phyloP scores from a whole-genome alignment of 129 eudicot genomes.

The Helianthus annuus region DNA sequence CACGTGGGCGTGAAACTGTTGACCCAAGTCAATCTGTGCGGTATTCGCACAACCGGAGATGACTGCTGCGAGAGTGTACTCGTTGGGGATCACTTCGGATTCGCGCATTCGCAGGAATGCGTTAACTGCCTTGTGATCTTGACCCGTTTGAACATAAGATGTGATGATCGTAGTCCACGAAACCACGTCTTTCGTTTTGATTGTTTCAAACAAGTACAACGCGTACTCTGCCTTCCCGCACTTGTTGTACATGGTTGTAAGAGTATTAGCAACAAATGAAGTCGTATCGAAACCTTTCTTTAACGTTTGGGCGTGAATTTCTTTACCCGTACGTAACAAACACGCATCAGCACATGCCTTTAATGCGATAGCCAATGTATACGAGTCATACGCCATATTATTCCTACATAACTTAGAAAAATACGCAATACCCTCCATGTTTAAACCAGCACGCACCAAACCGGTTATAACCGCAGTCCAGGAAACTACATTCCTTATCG shows the following conservation, averaged over 20 bases:
- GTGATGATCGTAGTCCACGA: conserved; percentile 86
- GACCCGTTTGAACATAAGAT: conserved; percentile 62
- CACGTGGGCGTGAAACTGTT: conserved; percentile 71
- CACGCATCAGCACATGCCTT: conserved; percentile 83
- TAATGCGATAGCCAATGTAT: conserved; percentile 76
- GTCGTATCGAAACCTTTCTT: conserved; percentile 65
- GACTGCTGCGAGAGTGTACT: conserved; percentile 79
- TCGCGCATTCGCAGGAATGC: conserved; percentile 63
- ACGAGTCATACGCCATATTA: conserved; percentile 58
- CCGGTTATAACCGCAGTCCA: conserved; percentile 96
- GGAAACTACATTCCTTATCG: conserved; percentile 77
- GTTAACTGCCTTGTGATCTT: conserved; percentile 42
- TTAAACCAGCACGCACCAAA: conserved; percentile 68
- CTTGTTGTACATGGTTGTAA: conserved; percentile 81
- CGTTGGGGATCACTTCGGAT: conserved; percentile 62
- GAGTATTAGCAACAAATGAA: conserved; percentile 75
- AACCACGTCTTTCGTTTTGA: conserved; percentile 73
- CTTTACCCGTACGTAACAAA: conserved; percentile 62
- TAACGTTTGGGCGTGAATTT: conserved; percentile 66
- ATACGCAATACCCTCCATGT: conserved; percentile 55
- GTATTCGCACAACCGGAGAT: conserved; percentile 65
- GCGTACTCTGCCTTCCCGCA: conserved; percentile 79
- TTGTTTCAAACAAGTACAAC: conserved; percentile 57
- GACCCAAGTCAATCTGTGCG: conserved; percentile 50
- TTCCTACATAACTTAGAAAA: conserved; percentile 55